phyloP scores from a whole-genome alignment of 192 early-diverging fungal species.

The Rhizophagus clarus region DNA sequence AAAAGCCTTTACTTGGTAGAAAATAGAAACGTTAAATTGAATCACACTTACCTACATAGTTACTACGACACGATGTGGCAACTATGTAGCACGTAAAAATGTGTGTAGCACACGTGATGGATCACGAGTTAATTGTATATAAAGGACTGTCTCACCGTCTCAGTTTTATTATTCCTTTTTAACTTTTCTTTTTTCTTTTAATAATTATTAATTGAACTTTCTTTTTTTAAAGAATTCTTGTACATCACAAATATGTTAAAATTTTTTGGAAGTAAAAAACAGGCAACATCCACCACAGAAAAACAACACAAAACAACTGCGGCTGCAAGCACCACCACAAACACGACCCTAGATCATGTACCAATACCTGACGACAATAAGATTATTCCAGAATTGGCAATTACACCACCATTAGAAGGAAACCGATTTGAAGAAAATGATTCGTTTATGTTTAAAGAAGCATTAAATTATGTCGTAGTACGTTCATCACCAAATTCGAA shows the following conservation, averaged over 20 bases:
- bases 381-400: background rate
- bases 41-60: too few species aligned
- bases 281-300: background rate
- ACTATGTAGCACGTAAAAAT: background rate
- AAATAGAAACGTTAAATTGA: too few species aligned
- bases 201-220: too few species aligned
- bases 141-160: background rate
- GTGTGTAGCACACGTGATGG: background rate
- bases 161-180: too few species aligned
- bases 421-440: background rate
- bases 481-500: background rate
- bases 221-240: too few species aligned
- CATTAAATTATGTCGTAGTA: background rate
- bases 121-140: background rate
- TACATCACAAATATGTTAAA: background rate
- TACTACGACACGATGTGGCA: too few species aligned
- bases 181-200: too few species aligned
- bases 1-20: too few species aligned
- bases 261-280: background rate
- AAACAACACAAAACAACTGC: too few species aligned
- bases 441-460: background rate
- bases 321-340: too few species aligned
- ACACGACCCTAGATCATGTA: background rate
- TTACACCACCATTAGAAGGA: background rate
- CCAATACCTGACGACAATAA: background rate